phyloP scores from a whole-genome alignment of 2,329 filamentous ascomycete species.

The Penicillium janthinellum region DNA sequence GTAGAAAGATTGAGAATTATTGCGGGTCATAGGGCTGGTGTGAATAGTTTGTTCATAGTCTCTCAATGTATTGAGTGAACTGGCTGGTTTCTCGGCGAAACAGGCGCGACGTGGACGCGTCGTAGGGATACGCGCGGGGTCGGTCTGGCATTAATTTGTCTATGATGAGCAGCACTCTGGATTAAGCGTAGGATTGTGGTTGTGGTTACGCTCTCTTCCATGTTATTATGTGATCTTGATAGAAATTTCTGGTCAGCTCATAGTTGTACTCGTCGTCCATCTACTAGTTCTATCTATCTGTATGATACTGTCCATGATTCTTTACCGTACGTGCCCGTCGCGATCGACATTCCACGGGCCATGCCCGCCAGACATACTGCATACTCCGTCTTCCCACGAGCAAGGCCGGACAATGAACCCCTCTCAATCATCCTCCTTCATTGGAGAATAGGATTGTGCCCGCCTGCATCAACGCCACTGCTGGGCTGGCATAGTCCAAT shows the following conservation, averaged over 20 bases:
- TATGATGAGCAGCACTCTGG: no score
- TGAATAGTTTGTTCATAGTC: not conserved
- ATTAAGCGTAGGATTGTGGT: no score
- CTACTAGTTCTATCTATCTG: not conserved
- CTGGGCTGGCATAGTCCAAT: constrained; percentile 14
- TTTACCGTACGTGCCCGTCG: not conserved
- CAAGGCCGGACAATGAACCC: not conserved
- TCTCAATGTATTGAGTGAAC: not conserved
- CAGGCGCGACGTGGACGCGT: constrained; percentile 18
- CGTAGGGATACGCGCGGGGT: constrained; percentile 13
- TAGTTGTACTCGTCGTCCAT: not conserved
- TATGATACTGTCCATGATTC: not conserved
- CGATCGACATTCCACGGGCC: constrained; percentile 5
- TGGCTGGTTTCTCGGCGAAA: not conserved
- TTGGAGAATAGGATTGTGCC: constrained; percentile 14
- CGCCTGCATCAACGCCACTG: constrained; percentile 15
- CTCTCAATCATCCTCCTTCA: not conserved
- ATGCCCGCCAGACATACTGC: not conserved
- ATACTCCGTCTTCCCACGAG: not conserved
- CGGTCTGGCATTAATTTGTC: not conserved
- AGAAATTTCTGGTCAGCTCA: not conserved
- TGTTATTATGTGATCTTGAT: not conserved
- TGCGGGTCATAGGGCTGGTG: not conserved
- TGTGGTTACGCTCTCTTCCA: no score
- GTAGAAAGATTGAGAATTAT: not conserved